Evolutionary conservation across 1,284 basidiomycete genomes (phyloP), one percentile per base, ranked within the genome.

Genomic region (Puccinia triticina): DNA sequence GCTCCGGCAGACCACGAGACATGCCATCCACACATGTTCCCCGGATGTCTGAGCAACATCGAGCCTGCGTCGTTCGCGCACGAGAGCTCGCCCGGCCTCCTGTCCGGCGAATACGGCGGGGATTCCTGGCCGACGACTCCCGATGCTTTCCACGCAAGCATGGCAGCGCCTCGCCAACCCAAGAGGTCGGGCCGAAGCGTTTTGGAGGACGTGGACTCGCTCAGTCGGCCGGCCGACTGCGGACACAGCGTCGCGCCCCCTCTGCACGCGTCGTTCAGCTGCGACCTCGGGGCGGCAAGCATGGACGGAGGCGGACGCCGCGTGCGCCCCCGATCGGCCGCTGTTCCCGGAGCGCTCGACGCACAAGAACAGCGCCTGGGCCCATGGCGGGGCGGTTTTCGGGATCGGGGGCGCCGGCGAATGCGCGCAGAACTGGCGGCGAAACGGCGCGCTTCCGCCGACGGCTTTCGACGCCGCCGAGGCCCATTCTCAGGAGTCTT

Each of bases 71-170:
- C 48, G 1, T 74, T 57, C 21, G 37, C 72, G 40, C 72, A 74
- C 5, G n/a, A 29, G 32, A 32, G 50, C 14, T 3, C n/a, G 26
- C 50, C 23, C 48, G 43, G 40, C 11, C 50, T 72, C 29, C n/a
- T 72, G 3, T 10, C 46, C 1, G 72, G 50, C 32, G 34, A 57
- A 40, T 74, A 74, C 34, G 37, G 34, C 32, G 10, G 53, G 2
- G 37, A 74, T 40, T 29, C 53, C 46, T 75, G 73, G 73, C 5
- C 73, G 50, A 75, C 61, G 73, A 59, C 59, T 75, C 18, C 50
- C 12, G 73, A 61, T 7, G 46, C 46, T 43, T 46, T 59, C 26
- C 53, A 59, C n/a, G 53, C 59, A 75, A 16, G 16, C 29, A 29
- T 75, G 34, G 23, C n/a, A 21, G 4, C 53, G 57, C n/a, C 72